Conservation (phyloP, 371 early-diverging fungal genomes). For the Massospora cicadina region DNA sequence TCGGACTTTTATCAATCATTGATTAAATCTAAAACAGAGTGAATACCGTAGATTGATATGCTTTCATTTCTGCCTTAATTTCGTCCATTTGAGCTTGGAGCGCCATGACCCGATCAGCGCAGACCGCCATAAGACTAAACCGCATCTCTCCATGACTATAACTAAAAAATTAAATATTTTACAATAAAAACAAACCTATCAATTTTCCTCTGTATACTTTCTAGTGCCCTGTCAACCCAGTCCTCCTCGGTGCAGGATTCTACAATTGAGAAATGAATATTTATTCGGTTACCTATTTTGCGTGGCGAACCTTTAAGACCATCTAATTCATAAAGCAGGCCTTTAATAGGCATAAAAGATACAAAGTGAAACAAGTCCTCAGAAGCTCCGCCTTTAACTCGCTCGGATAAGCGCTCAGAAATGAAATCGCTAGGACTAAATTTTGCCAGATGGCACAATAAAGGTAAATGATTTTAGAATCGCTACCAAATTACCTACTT, state of each 20-base stretch:
- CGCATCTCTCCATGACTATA: conserved; percentile 49
- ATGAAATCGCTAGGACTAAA: conserved; percentile 42
- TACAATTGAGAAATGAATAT: conserved; percentile 13
- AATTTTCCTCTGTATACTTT: conserved; percentile 57
- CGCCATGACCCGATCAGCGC: conserved; percentile 27
- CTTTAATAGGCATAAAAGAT: conserved; percentile 61
- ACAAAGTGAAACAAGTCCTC: conserved; percentile 83
- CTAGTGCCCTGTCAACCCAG: conserved; percentile 50
- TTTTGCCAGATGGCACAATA: not conserved
- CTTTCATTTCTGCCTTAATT: not conserved
- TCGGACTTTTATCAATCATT: not conserved
- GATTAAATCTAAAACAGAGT: not conserved
- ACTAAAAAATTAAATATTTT: conserved; percentile 6
- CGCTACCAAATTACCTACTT: conserved; percentile 18
- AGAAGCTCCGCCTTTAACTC: conserved; percentile 23
- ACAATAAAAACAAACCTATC: conserved; percentile 18
- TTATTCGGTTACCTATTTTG: conserved; percentile 24
- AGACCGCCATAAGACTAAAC: conserved; percentile 77
- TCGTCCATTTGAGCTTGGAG: not conserved
- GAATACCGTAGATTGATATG: not conserved
- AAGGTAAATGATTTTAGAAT: not conserved
- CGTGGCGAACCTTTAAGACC: conserved; percentile 59
- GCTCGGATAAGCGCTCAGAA: conserved; percentile 34
- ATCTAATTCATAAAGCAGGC: conserved; percentile 70
- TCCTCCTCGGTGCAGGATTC: conserved; percentile 36